Percentiles rank a stretch among this genome's conserved stretches.
phyloP scores from a whole-genome alignment of 306 rosid genomes.

The Senna siamea region DNA sequence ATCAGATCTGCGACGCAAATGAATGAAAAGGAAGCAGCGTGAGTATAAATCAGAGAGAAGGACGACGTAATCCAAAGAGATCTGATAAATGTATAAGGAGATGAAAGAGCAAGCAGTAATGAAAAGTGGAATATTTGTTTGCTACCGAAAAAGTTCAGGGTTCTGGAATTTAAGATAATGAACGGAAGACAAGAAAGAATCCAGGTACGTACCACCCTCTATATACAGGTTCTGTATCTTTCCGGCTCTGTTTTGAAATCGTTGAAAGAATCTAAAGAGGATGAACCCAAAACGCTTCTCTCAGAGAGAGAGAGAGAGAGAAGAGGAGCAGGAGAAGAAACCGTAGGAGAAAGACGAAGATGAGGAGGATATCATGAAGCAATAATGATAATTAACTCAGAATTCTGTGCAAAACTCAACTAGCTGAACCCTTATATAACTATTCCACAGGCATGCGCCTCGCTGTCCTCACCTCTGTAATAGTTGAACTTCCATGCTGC shows the following conservation, averaged over 20 bases:
- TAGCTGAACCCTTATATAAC: constrained; percentile 39
- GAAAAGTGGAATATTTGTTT: no score
- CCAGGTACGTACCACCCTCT: constrained; percentile 2
- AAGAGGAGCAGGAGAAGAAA: not conserved
- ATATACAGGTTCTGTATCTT: not conserved
- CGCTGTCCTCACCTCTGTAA: constrained; percentile 32
- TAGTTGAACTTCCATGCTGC: constrained; percentile 32
- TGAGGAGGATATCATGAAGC: constrained; percentile 5
- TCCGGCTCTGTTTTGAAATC: not conserved
- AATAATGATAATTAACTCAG: constrained; percentile 18
- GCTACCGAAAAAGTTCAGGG: constrained; percentile 6
- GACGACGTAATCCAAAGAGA: not conserved
- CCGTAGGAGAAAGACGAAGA: not conserved
- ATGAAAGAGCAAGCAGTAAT: not conserved
- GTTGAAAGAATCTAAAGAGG: constrained; percentile 1
- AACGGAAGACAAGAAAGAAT: not conserved
- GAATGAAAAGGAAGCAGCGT: not conserved
- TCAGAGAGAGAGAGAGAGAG: not conserved
- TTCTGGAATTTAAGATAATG: not conserved
- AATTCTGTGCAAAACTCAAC: constrained; percentile 28
- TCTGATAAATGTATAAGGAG: constrained; percentile 28
- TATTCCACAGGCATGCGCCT: constrained; percentile 37
- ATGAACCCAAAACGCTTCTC: not conserved
- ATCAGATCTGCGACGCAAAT: constrained; percentile 29
- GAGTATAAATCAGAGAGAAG: not conserved